phyloP scores from a whole-genome alignment of 495 filamentous ascomycete species.

The Aspergillus asperescens region DNA sequence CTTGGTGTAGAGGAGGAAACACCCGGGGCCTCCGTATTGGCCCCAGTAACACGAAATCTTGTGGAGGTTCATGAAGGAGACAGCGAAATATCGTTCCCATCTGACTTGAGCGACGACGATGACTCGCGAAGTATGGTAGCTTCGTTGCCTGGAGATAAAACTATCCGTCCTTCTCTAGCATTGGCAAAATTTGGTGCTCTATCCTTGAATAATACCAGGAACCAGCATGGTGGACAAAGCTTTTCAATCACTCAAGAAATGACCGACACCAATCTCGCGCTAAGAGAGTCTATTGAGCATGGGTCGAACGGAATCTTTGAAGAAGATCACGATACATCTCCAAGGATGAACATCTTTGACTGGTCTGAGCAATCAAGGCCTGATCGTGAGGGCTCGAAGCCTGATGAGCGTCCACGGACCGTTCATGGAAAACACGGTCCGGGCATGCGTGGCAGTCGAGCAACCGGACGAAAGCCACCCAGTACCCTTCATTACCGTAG shows the following conservation, averaged over 20 bases:
- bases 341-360: conserved; percentile 63
- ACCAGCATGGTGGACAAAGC: neutral
- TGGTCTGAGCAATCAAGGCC: conserved; percentile 69
- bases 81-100: conserved; percentile 23
- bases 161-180: conserved; percentile 6
- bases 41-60: conserved; percentile 32
- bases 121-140: conserved; percentile 33
- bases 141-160: conserved; percentile 26
- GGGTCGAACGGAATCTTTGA: conserved; percentile 5
- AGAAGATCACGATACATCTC: conserved; percentile 18
- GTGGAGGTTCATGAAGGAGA: conserved; percentile 9
- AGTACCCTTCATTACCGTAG: conserved; percentile 79
- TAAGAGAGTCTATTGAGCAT: conserved; percentile 2
- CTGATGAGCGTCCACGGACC: conserved; percentile 70
- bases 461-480: conserved; percentile 67
- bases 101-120: conserved; percentile 25
- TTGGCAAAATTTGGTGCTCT: neutral
- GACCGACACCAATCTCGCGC: neutral
- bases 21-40: neutral
- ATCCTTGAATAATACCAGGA: neutral
- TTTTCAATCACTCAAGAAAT: neutral
- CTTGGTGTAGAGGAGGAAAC: neutral
- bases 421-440: conserved; percentile 85
- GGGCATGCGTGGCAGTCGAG: conserved; percentile 66
- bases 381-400: conserved; percentile 46